These are phyloP conservation scores for Spergularia azorica DNA, from an alignment of 179 eudicot species.

Conservation along the genomic window DNA sequence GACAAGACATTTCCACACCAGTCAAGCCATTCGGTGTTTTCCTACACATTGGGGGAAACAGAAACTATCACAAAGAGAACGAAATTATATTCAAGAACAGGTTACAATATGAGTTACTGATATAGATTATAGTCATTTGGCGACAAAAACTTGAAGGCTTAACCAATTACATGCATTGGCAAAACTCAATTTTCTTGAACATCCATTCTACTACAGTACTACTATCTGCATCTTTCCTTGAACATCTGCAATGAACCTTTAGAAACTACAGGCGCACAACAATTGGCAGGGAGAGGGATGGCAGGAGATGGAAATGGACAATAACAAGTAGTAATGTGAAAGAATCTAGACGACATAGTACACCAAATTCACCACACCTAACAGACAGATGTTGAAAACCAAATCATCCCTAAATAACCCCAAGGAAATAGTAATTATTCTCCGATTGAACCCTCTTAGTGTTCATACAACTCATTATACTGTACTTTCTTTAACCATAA, in stretches of 20 bases:
- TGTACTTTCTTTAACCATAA: not conserved
- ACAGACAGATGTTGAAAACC: no score
- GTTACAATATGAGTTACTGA: not conserved
- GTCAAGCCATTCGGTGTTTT: constrained; percentile 70
- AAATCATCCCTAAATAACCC: no score
- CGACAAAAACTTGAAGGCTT: not conserved
- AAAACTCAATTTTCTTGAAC: not conserved
- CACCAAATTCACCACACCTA: no score
- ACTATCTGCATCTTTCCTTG: not conserved
- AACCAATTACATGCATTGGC: not conserved
- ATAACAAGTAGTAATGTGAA: no score
- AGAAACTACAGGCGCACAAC: not conserved
- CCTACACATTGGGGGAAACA: constrained; percentile 42
- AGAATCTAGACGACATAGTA: no score
- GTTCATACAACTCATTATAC: not conserved
- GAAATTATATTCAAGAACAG: not conserved
- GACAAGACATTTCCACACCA: constrained; percentile 74
- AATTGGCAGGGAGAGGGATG: not conserved
- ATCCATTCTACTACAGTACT: not conserved
- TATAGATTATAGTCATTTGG: not conserved
- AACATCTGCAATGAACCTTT: not conserved
- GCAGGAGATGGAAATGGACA: no score
- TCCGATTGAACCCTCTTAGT: not conserved
- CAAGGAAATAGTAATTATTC: not conserved
- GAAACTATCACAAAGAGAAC: not conserved